Percentiles rank a stretch among this genome's conserved stretches.
Evolutionary conservation across 139 green algal species (phyloP).

Genomic region (Yamagishiella unicocca): DNA sequence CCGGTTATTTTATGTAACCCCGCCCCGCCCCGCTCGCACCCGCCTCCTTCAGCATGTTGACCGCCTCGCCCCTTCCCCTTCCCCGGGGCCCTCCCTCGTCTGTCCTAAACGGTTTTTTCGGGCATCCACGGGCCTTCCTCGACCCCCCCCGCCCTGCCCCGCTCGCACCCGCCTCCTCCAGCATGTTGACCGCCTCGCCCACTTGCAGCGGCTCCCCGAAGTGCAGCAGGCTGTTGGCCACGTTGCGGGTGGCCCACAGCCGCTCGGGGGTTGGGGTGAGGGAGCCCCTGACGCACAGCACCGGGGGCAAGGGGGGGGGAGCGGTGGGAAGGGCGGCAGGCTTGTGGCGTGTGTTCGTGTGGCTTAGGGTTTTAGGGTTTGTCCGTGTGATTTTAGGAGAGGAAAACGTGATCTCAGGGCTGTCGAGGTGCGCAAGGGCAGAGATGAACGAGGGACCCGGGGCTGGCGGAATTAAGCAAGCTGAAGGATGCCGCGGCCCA

Average conservation of each 20-base stretch:
- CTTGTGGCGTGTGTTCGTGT: not conserved
- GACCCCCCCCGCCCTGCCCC: not conserved
- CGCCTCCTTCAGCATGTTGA: conserved; percentile 54
- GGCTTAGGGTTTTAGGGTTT: too few relatives aligned
- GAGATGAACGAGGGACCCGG: too few relatives aligned
- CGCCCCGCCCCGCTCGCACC: not conserved
- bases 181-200: conserved; percentile 52
- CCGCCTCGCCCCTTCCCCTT: conserved; percentile 51
- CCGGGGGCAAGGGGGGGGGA: not conserved
- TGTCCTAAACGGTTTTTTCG: too few relatives aligned
- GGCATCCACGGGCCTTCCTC: too few relatives aligned
- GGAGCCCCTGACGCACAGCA: not conserved
- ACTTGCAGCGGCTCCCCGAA: conserved; percentile 31
- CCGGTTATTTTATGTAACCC: too few relatives aligned
- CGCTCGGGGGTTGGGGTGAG: conserved; percentile 57
- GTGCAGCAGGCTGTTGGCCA: conserved; percentile 63
- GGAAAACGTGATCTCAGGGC: too few relatives aligned
- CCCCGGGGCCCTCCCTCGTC: too few relatives aligned
- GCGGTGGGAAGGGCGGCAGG: not conserved
- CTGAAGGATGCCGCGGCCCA: too few relatives aligned
- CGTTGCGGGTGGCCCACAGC: conserved; percentile 65
- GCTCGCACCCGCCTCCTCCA: conserved; percentile 45
- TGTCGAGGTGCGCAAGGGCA: too few relatives aligned
- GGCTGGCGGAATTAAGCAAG: too few relatives aligned
- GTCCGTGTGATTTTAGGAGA: too few relatives aligned